These are phyloP conservation scores for Boletus edulis DNA, from an alignment of 768 basidiomycete species.

Conservation along the genomic window DNA sequence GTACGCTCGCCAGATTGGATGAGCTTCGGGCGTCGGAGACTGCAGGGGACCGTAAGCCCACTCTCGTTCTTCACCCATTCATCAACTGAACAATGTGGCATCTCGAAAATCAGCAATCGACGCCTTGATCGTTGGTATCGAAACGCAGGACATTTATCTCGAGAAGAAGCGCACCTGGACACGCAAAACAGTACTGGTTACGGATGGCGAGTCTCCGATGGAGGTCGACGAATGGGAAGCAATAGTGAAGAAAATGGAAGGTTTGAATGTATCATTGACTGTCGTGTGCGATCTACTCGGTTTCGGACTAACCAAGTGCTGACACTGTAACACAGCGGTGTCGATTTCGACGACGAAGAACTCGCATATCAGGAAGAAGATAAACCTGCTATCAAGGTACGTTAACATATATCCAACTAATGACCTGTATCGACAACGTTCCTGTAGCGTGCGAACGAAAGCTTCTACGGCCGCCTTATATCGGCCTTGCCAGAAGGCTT, in stretches of 20 bases:
- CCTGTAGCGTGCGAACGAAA: conserved; percentile 67
- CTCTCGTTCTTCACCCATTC: neutral
- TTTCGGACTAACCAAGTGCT: neutral
- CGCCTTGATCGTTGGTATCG: conserved; percentile 81
- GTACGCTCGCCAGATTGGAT: conserved; percentile 65
- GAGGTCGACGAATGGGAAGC: conserved; percentile 75
- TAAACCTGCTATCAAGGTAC: conserved; percentile 77
- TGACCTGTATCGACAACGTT: neutral
- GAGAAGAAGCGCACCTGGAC: conserved; percentile 79
- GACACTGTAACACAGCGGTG: conserved; percentile 52
- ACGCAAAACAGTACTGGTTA: conserved; percentile 77
- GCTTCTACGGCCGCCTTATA: conserved; percentile 56
- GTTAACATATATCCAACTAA: neutral
- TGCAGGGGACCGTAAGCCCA: conserved; percentile 61
- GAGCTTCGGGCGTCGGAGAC: conserved; percentile 53
- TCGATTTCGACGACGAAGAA: conserved; percentile 83
- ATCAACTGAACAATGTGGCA: neutral
- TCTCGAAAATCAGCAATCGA: conserved; percentile 61
- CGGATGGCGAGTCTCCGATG: conserved; percentile 78
- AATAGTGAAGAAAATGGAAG: conserved; percentile 63
- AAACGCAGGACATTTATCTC: conserved; percentile 71
- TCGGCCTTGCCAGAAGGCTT: conserved; percentile 31
- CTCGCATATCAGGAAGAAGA: conserved; percentile 59
- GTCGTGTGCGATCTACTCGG: conserved; percentile 56
- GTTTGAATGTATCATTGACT: conserved; percentile 53